Evolutionary conservation across 2,329 filamentous ascomycete species (phyloP), one percentile per base, ranked within the genome.

Genomic region (Monosporascus sp.): DNA sequence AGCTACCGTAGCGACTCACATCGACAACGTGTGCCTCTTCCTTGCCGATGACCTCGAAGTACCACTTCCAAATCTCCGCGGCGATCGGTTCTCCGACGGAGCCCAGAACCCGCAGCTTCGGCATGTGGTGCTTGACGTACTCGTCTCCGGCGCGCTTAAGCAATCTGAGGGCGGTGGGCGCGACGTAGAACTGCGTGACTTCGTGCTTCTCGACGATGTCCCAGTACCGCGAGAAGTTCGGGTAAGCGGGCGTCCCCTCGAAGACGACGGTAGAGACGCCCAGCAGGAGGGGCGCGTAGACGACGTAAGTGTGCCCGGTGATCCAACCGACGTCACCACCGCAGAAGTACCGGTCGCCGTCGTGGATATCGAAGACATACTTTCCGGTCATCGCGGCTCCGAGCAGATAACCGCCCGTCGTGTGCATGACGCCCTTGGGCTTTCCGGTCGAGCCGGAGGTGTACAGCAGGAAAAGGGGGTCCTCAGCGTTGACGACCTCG

Each of bases 31-130:
- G 94, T 48, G 90, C 88, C 72, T 96, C 87, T 72, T 93, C 87
- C 80, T 91, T 95, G 67, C 94, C 94, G 50, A 99, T 91, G 62
- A 88, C 82, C 72, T 97, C 91, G 70, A 91, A 93, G 76, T 97
- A 99, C 94, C 94, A 99, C 76, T 97, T 97, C 94, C 94, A 99
- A 55, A 99, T 89, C 72, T 99, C 94, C 22, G 93, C 90, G 18
- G 94, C 93, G 65, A 99, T 99, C 39, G 94, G 94, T 77, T 99
- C 94, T 62, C 94, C 94, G 54, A 99, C 94, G 18, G 93, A 96
- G 55, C 93, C 94, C 20, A 99, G 79, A 6, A 97, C 87, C 68
- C 94, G 84, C 57, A 99, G 81, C 64, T 90, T 83, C 74, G 89
- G 87, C 89, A 99, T 94, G 68, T 90, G 77, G 66, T 88, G 84